Percentiles rank a stretch among this genome's conserved stretches.
phyloP scores from a whole-genome alignment of 768 basidiomycete species.

The Lentinula boryana region DNA sequence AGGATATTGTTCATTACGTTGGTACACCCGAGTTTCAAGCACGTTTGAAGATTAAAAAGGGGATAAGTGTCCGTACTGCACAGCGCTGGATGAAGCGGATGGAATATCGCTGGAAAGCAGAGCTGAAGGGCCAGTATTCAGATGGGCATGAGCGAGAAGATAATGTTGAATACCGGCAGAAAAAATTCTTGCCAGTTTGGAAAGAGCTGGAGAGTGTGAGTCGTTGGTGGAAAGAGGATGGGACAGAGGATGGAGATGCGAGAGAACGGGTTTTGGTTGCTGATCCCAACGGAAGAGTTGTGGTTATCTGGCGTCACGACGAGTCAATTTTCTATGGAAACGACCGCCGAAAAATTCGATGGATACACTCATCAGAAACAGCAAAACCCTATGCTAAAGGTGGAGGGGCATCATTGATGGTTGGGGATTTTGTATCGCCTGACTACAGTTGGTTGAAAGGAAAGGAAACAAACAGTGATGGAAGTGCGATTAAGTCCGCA shows the following conservation, averaged over 20 bases:
- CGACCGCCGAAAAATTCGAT: conserved; percentile 17
- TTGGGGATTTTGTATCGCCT: conserved; percentile 28
- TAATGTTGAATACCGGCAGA: conserved; percentile 21
- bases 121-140: conserved; percentile 17
- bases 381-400: conserved; percentile 24
- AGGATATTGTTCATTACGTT: conserved; percentile 16
- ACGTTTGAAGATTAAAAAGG: conserved; percentile 9
- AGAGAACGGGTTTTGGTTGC: conserved; percentile 1
- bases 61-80: conserved; percentile 17
- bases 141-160: conserved; percentile 26
- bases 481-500: background rate
- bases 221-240: background rate
- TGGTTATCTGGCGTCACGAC: conserved; percentile 12
- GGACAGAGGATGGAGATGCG: background rate
- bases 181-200: conserved; percentile 15
- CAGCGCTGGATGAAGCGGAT: conserved; percentile 15
- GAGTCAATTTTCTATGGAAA: conserved; percentile 31
- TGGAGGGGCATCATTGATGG: conserved; percentile 26
- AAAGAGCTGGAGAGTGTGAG: background rate
- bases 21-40: background rate
- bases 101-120: no score
- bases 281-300: no score
- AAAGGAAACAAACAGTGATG: no score
- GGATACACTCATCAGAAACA: conserved; percentile 16
- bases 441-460: conserved; percentile 20